Base-by-base conservation (phyloP, 2,329 filamentous ascomycete genomes). In the Paecilomyces fulvus region DNA sequence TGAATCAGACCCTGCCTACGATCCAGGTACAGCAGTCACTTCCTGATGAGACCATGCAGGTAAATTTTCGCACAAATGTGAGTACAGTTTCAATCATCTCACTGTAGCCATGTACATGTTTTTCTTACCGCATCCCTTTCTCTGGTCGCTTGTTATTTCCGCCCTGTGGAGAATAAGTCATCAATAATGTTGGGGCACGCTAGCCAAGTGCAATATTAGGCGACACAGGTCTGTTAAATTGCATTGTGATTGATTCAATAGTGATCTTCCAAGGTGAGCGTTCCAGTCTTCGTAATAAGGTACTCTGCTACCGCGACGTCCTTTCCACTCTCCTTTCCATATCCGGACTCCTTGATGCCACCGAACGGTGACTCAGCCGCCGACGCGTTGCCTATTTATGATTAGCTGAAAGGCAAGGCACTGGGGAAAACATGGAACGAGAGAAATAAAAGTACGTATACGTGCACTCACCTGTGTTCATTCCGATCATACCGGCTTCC, bases 401-500 rank as follows among this genome's bases (percentile, higher is more conserved):
- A 59, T 30, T 23, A 48, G 17, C 20, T 7, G 1, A 12, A 2
- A 30, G 49, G n/a, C 5, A 1, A 57, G 28, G 17, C 20, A 10
- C 14, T 5, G 8, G 20, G 23, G 43, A n/a, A 28, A 50, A 37
- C n/a, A 9, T n/a, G 37, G n/a, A 43, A 43, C n/a, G 5, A 43
- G 6, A 43, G 7, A 17, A 3, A 17, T 2, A 17, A 43, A 20
- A 43, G 14, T 20, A 2, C 1, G n/a, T n/a, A n/a, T 6, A 43
- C 12, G 8, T 43, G n/a, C n/a, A 65, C 70, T 62, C 64, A 75
- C 82, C 80, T 56, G 80, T 83, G 62, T 85, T 85, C 72, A 85
- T 73, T 12, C 84, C 85, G 64, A 88, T 84, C 85, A 87, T 88
- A 3, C 84, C 85, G 3, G 85, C 84, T 66, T 88, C 84, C 31